Evolutionary conservation across 805 yeast species (phyloP), one percentile per base, ranked within the genome.

Genomic region (Yamadazyma sp.): DNA sequence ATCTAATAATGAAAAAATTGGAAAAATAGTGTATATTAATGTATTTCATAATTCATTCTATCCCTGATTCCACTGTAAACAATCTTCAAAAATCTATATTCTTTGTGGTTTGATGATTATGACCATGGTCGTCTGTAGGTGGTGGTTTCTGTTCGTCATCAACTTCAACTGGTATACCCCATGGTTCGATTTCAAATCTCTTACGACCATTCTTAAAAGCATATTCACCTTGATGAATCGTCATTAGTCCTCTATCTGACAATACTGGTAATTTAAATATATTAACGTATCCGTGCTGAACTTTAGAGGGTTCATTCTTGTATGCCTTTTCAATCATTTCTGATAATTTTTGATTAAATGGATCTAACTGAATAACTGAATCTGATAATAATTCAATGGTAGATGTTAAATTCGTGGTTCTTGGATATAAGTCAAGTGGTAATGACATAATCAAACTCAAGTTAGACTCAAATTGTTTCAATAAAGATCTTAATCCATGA

Each of bases 161-260:
- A 39, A 83, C 94, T 38, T 88, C 96, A 2, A 91, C 95, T 0
- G 98, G 98, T 33, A 93, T 93, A n/a, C 95, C 86, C 95, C 96
- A 93, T 50, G 81, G 86, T 46, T 86, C 91, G 35, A 93, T 82
- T 50, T 86, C 96, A 53, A 91, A 87, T 49, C 75, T 79, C 56
- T 79, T 78, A 43, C 84, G 74, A 10, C 96, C 91, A 45, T 87
- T 86, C 52, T 81, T 80, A 62, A 89, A 91, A 4, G 95, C 87
- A 56, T 76, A 82, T 58, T 89, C 97, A 40, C 84, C 81, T 39
- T 70, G 69, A 38, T 78, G 75, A 1, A 78, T 73, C 44, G 77
- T 76, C 96, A 88, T 89, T 48, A 77, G 69, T 1, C 98, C 98
- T 15, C 79, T 56, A 31, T 81, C 88, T 36, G 86, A 77, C 23